Conservation (phyloP, 495 filamentous ascomycete species). For the Penicillium longicatenatum region DNA sequence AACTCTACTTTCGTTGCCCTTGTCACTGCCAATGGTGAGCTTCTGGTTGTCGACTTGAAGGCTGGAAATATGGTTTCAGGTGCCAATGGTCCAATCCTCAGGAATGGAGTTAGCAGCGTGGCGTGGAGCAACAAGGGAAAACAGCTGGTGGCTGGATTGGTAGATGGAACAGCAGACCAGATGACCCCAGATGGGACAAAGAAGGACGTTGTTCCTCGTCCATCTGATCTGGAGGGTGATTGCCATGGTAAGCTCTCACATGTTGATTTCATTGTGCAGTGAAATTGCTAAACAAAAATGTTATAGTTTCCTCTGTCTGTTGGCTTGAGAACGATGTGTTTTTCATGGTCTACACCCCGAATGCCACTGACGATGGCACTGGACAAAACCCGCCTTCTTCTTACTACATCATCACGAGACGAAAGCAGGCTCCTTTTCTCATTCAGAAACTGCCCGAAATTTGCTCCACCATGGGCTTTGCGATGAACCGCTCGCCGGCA, state of each 20-base stretch:
- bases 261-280: background rate
- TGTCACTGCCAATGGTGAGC: constrained; percentile 75
- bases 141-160: constrained; percentile 86
- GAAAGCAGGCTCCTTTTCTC: constrained; percentile 55
- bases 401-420: constrained; percentile 75
- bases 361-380: constrained; percentile 54
- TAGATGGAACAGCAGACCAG: constrained; percentile 77
- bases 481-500: constrained; percentile 58
- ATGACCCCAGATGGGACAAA: constrained; percentile 77
- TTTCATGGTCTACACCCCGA: constrained; percentile 72
- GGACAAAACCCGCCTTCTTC: constrained; percentile 56
- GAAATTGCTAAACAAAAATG: constrained; percentile 21
- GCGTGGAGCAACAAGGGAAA: constrained; percentile 94
- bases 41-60: constrained; percentile 81
- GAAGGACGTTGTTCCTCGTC: constrained; percentile 77
- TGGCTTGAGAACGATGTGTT: constrained; percentile 93
- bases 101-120: constrained; percentile 76
- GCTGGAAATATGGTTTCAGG: constrained; percentile 61
- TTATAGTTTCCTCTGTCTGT: constrained; percentile 74
- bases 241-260: constrained; percentile 59
- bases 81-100: constrained; percentile 65
- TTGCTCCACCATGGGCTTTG: constrained; percentile 63
- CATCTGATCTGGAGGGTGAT: constrained; percentile 63
- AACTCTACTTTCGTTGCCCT: constrained; percentile 66
- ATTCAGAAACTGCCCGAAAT: constrained; percentile 75